Base-by-base conservation (phyloP, 805 yeast genomes). In the Yarrowia bubula region DNA sequence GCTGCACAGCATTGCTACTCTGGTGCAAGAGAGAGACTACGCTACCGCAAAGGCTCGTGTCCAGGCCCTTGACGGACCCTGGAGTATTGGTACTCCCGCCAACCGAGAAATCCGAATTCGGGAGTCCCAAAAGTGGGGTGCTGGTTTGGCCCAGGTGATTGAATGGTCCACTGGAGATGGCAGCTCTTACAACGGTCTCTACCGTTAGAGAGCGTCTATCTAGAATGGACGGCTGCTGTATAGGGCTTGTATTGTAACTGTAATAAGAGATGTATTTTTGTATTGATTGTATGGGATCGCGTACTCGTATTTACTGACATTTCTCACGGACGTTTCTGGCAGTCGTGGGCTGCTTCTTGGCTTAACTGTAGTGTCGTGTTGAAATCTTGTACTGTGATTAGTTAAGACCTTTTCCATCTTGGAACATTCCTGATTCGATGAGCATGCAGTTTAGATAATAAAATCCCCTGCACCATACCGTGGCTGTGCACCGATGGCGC, bases 61-160 rank as follows among this genome's bases (percentile, higher is more conserved):
- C 31, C 61, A 39, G 38, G 47, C 47, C 3, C 61, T 55, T 15
- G 61, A 55, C 35, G 61, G 61, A 1, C 61, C 61, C 47, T 55
- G 61, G 61, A 39, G 61, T 17, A 55, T 55, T 15, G 61, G 61
- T 10, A 31, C 46, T 7, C 11, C 47, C 4, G 47, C 31, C 39
- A 41, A 55, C 46, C 44, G 44, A 1, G 61, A 55, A 2, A 41
- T 55, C 38, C 46, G 61, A 5, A 8, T 55, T 10, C 35, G 31
- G 14, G 61, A 55, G 61, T 9, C 47, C 31, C 46, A 55, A 11
- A 55, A 39, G 31, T 55, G 61, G 61, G 4, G 9, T 4, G 3
- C 37, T 7, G 42, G 47, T 1, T 10, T 55, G 31, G 61, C 32
- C 31, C 46, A 32, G 47, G 47, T 55, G 15, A 15, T 55, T 11